Conservation (phyloP, 768 basidiomycete species). For the Pisolithus albus region DNA sequence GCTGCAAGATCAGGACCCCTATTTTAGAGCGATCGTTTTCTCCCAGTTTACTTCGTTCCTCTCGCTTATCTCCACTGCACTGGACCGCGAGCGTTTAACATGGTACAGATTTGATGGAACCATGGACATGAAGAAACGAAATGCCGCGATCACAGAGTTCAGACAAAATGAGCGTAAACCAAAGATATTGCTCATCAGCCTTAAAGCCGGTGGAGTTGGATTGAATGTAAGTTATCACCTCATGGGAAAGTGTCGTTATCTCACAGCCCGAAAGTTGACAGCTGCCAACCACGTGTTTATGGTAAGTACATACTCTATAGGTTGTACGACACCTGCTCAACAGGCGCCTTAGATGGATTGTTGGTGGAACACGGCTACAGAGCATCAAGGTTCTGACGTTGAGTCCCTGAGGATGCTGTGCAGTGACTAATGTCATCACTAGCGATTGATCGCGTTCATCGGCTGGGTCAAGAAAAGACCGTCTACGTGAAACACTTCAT, state of each 20-base stretch:
- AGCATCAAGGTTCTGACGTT: slow-evolving; percentile 60
- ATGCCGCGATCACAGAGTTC: slow-evolving; percentile 71
- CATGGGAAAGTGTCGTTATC: slow-evolving; percentile 1
- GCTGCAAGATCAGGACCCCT: slow-evolving; percentile 63
- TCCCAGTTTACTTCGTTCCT: slow-evolving; percentile 88
- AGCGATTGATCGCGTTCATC: slow-evolving; percentile 83
- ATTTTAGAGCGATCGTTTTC: slow-evolving; percentile 81
- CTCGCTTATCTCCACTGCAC: slow-evolving; percentile 66
- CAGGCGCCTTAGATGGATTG: slow-evolving; percentile 66
- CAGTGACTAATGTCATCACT: slow-evolving; percentile 4
- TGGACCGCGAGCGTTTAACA: slow-evolving; percentile 62
- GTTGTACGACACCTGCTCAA: slow-evolving; percentile 2
- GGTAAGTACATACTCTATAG: slow-evolving; percentile 37
- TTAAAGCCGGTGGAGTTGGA: slow-evolving; percentile 92
- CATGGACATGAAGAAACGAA: slow-evolving; percentile 81
- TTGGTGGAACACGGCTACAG: slow-evolving; percentile 85
- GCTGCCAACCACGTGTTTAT: slow-evolving; percentile 82
- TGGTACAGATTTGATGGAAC: slow-evolving; percentile 87
- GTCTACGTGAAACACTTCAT: slow-evolving; percentile 85
- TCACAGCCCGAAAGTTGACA: slow-evolving; percentile 45
- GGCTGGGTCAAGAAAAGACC: slow-evolving; percentile 76
- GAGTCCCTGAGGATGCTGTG: not conserved
- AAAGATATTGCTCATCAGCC: slow-evolving; percentile 68
- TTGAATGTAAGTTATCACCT: slow-evolving; percentile 52
- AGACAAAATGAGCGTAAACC: slow-evolving; percentile 60